Conservation (phyloP, 306 rosid species). For the Prunus fruticosa region DNA sequence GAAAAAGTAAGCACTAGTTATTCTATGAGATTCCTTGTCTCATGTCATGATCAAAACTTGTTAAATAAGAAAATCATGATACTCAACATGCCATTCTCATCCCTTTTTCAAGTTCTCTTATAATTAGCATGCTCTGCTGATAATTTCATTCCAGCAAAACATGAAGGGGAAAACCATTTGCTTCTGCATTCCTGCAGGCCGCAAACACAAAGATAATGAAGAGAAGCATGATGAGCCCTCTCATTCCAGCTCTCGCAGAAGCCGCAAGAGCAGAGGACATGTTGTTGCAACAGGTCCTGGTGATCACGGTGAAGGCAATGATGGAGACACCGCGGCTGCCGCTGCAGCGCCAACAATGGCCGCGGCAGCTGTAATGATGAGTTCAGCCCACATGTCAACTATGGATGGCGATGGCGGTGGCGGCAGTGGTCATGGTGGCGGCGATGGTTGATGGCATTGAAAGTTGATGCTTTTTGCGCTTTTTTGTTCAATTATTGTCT, state of each 20-base stretch:
- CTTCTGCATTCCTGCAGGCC: constrained; percentile 44
- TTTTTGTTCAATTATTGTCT: neutral
- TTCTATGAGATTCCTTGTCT: neutral
- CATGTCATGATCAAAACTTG: neutral
- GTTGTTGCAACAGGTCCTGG: constrained; percentile 18
- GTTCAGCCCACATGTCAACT: constrained; percentile 24
- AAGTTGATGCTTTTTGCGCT: neutral
- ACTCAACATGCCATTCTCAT: neutral
- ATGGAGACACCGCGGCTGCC: constrained; percentile 11
- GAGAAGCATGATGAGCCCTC: constrained; percentile 30
- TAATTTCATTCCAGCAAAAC: neutral
- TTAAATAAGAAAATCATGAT: constrained; percentile 17
- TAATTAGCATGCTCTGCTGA: neutral
- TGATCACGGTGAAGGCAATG: constrained; percentile 9
- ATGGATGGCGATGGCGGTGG: constrained; percentile 30
- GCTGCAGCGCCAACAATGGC: constrained; percentile 16
- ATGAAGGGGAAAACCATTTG: constrained; percentile 55
- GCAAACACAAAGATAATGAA: constrained; percentile 31
- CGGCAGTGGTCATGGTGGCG: constrained; percentile 41
- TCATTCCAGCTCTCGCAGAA: constrained; percentile 20
- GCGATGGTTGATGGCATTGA: constrained; percentile 5
- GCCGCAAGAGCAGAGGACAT: constrained; percentile 24
- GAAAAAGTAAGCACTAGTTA: neutral
- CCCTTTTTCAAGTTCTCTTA: neutral
- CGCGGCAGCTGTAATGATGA: constrained; percentile 24